phyloP scores from a whole-genome alignment of 108 stramenopile species.

The Cylindrotheca closterium region DNA sequence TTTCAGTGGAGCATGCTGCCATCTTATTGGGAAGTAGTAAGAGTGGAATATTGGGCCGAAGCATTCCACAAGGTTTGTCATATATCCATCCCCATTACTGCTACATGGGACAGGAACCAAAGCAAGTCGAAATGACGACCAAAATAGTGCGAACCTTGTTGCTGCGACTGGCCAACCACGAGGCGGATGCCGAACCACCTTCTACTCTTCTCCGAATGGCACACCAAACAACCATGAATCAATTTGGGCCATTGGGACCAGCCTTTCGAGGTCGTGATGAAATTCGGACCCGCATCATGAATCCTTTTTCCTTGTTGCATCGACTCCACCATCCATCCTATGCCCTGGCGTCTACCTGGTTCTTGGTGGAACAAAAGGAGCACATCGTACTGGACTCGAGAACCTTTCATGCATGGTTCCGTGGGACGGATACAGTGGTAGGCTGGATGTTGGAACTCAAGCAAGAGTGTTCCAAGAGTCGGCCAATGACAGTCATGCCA shows the following conservation, averaged over 20 bases:
- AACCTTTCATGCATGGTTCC: neutral
- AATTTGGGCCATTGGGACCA: constrained; percentile 42
- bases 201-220: neutral
- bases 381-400: neutral
- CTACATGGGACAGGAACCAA: constrained; percentile 4
- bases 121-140: neutral
- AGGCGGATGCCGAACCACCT: constrained; percentile 2
- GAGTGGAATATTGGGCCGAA: neutral
- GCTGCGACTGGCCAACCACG: neutral
- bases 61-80: neutral
- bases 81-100: constrained; percentile 18
- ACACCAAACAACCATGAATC: constrained; percentile 10
- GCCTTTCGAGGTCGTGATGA: constrained; percentile 44
- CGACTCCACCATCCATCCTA: neutral
- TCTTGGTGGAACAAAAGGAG: constrained; percentile 1
- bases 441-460: constrained; percentile 17
- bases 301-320: neutral
- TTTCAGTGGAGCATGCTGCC: constrained; percentile 9
- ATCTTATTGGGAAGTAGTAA: constrained; percentile 2
- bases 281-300: constrained; percentile 7
- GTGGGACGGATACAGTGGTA: constrained; percentile 7
- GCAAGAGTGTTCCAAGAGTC: constrained; percentile 13
- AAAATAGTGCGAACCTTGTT: neutral
- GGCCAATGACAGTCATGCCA: constrained; percentile 36
- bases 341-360: constrained; percentile 6